Percentiles rank a stretch among this genome's conserved stretches.
These are phyloP conservation scores for Backusella liffmaniae DNA, from an alignment of 192 early-diverging fungal genomes.

Conservation along the genomic window DNA sequence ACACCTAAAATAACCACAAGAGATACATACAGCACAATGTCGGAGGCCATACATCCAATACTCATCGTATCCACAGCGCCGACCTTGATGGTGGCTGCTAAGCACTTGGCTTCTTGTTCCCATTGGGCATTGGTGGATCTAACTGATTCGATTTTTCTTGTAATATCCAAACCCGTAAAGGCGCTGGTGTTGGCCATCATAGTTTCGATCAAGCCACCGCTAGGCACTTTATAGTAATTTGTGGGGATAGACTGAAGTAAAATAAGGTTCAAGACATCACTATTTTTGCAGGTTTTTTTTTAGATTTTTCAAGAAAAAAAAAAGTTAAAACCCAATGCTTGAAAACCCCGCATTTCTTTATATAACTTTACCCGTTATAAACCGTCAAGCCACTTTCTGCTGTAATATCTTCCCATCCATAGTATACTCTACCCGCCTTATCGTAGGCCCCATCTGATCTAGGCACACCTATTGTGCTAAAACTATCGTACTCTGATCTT, in stretches of 20 bases:
- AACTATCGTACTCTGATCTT: constrained; percentile 3
- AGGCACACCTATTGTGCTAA: constrained; percentile 20
- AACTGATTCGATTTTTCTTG: constrained; percentile 33
- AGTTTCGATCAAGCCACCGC: constrained; percentile 26
- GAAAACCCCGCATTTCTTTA: neutral
- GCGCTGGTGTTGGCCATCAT: neutral
- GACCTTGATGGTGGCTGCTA: constrained; percentile 77
- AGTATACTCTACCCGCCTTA: constrained; percentile 34
- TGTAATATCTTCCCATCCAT: constrained; percentile 33
- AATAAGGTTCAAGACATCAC: constrained; percentile 35
- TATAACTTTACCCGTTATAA: constrained; percentile 31
- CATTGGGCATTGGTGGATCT: constrained; percentile 43
- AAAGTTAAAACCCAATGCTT: neutral
- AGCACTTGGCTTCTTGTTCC: constrained; percentile 61
- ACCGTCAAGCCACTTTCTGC: constrained; percentile 20
- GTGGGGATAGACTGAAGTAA: constrained; percentile 28
- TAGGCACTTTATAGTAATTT: constrained; percentile 22
- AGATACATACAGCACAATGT: constrained; percentile 73
- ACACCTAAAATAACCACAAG: constrained; percentile 67
- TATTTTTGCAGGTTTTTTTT: constrained; percentile 6
- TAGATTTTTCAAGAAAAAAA: neutral
- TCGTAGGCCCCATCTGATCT: constrained; percentile 18
- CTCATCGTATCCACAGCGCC: constrained; percentile 78
- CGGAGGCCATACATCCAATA: constrained; percentile 81
- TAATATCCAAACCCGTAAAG: constrained; percentile 52